Base-by-base conservation (phyloP, 2,329 filamentous ascomycete genomes). In the Massarina eburnea region DNA sequence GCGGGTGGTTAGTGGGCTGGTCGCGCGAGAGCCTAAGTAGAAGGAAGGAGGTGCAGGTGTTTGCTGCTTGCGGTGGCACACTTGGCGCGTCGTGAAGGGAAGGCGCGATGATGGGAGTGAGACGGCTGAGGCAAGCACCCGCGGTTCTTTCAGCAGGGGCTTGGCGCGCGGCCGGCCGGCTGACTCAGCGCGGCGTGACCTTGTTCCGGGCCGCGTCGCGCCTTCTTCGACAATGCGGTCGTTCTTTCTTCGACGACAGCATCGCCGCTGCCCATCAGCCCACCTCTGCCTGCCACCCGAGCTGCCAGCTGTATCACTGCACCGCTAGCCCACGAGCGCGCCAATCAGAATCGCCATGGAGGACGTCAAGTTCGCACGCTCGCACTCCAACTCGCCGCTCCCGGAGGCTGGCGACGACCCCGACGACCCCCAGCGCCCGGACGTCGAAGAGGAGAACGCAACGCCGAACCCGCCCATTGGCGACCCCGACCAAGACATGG, bases 351-450 rank as follows among this genome's bases (percentile, higher is more conserved):
- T n/a, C 38, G 40, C 41, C 34, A 74, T 76, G 73, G 73, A 74
- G 49, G 73, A 76, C 59, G 68, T 73, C 39, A 62, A 72, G 56
- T 68, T 73, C 62, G 54, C 36, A 34, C 51, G 57, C 51, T 71
- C 67, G 43, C 66, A 71, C 48, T 67, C 68, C 40, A 62, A 69
- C 41, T 67, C 70, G 46, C 67, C 64, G 43, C 62, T 72, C 32
- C 76, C 76, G 22, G 72, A 77, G 59, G 75, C 70, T 57, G 74
- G 73, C 59, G 62, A 75, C 51, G 75, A 78, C 49, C 71, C 72
- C 6, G 59, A 59, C 39, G 74, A 78, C 53, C 72, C 73, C 24
- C 63, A 76, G 39, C 67, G 69, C 36, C 75, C 75, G 14, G 73
- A 73, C 33, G 66, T 76, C 27, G 75, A 78, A 33, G 74, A 78